These are phyloP conservation scores for Fusarium veterinarium DNA, from an alignment of 2,329 filamentous ascomycete genomes.

Conservation along the genomic window DNA sequence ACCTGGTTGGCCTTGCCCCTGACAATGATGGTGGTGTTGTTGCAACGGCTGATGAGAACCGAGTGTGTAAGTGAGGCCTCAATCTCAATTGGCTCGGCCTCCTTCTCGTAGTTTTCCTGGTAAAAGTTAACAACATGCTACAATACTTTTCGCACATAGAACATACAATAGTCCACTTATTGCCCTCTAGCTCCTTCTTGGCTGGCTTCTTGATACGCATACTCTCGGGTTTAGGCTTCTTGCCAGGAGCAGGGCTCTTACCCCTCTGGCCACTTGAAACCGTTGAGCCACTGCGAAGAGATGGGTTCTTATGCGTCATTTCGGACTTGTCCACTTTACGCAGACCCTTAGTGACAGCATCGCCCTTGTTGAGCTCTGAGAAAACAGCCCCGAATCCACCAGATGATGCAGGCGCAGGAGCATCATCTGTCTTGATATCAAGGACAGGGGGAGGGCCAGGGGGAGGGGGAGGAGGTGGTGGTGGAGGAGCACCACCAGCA, in stretches of 20 bases:
- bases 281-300: constrained; percentile 77
- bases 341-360: constrained; percentile 86
- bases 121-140: constrained; percentile 4
- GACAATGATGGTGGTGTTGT: constrained; percentile 88
- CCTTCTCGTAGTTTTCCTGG: constrained; percentile 90
- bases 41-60: constrained; percentile 91
- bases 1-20: constrained; percentile 97
- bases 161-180: constrained; percentile 90
- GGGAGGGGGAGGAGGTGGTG: constrained; percentile 63
- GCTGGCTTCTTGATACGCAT: constrained; percentile 87
- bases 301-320: constrained; percentile 99
- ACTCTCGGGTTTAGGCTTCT: constrained; percentile 87
- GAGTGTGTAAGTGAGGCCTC: constrained; percentile 86
- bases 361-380: constrained; percentile 88
- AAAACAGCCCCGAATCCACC: constrained; percentile 93
- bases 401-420: constrained; percentile 51
- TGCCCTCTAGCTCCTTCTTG: constrained; percentile 82
- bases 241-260: constrained; percentile 89
- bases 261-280: constrained; percentile 73
- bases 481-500: constrained; percentile 67
- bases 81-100: constrained; percentile 78
- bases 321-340: constrained; percentile 94
- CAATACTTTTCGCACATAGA: background rate
- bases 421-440: constrained; percentile 62
- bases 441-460: constrained; percentile 76